Conservation (phyloP, 768 basidiomycete genomes). For the Cystobasidium ongulense region DNA sequence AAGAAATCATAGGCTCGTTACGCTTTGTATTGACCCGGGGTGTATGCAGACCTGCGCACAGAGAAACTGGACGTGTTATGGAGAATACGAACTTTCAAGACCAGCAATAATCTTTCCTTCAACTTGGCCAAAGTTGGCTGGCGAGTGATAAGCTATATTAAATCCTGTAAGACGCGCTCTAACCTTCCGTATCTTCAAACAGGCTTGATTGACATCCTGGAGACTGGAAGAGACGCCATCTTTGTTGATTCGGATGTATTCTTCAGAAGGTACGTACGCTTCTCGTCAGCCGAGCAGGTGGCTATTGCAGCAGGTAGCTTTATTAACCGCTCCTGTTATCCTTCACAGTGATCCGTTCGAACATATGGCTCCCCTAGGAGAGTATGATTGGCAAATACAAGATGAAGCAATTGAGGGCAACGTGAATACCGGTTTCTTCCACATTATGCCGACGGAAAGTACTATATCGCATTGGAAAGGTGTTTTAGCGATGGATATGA, state of each 20-base stretch:
- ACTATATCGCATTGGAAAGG: conserved; percentile 17
- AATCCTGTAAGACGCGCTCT: not conserved
- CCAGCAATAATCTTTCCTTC: conserved; percentile 16
- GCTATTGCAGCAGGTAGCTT: not conserved
- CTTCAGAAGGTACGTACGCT: not conserved
- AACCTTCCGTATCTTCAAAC: not conserved
- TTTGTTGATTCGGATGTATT: conserved; percentile 25
- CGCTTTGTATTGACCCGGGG: conserved; percentile 18
- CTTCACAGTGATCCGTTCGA: conserved; percentile 15
- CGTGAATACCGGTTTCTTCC: conserved; percentile 27
- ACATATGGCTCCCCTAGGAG: not conserved
- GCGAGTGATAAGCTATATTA: not conserved
- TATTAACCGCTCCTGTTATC: not conserved
- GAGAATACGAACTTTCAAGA: conserved; percentile 25
- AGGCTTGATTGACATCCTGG: conserved; percentile 18
- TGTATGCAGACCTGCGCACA: conserved; percentile 16
- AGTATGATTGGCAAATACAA: conserved; percentile 19
- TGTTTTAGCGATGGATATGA: conserved; percentile 14
- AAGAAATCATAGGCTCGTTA: conserved; percentile 4
- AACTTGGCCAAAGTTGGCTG: conserved; percentile 18
- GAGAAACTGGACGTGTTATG: conserved; percentile 22
- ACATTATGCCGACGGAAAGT: conserved; percentile 9
- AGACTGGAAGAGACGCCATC: conserved; percentile 20
- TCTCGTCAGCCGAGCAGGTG: not conserved
- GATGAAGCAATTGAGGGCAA: conserved; percentile 26